Conservation (phyloP, 1,284 basidiomycete genomes). For the Takashimella tepidaria region DNA sequence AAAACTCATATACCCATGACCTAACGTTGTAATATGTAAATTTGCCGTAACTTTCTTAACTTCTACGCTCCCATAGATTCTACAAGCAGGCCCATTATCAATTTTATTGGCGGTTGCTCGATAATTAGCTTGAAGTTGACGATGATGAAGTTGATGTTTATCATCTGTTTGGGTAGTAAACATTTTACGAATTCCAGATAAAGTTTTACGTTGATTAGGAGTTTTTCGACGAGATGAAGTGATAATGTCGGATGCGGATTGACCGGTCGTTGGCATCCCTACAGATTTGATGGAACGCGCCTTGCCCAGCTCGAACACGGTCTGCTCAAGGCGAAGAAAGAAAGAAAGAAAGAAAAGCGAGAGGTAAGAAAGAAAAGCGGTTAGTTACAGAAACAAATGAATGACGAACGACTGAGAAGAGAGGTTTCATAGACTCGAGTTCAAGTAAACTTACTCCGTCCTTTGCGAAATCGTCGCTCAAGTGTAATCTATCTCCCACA, state of each 20-base stretch:
- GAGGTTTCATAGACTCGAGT: too few species aligned
- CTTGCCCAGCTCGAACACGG: conserved; percentile 2
- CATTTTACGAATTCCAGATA: conserved; percentile 38
- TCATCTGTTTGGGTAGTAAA: conserved; percentile 42
- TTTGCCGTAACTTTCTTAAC: conserved; percentile 93
- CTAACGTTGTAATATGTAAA: conserved; percentile 82
- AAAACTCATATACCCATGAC: conserved; percentile 84
- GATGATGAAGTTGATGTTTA: conserved; percentile 60
- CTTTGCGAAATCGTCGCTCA: conserved; percentile 75
- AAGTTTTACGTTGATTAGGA: conserved; percentile 34
- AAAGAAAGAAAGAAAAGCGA: not conserved
- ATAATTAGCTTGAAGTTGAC: conserved; percentile 52
- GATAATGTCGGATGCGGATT: conserved; percentile 43
- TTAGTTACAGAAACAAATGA: too few species aligned
- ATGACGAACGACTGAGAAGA: too few species aligned
- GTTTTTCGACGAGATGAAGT: conserved; percentile 32
- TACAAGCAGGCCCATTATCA: conserved; percentile 64
- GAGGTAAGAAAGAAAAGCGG: not conserved
- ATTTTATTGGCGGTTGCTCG: conserved; percentile 67
- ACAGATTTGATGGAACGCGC: not conserved
- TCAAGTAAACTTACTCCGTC: conserved; percentile 74
- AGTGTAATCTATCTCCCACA: conserved; percentile 80
- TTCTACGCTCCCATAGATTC: conserved; percentile 75
- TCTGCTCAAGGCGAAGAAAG: not conserved
- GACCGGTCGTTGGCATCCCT: not conserved